Percentiles rank a stretch among this genome's conserved stretches.
phyloP scores from a whole-genome alignment of 176 grass and related monocot genomes.

The Aegilops tauschii region DNA sequence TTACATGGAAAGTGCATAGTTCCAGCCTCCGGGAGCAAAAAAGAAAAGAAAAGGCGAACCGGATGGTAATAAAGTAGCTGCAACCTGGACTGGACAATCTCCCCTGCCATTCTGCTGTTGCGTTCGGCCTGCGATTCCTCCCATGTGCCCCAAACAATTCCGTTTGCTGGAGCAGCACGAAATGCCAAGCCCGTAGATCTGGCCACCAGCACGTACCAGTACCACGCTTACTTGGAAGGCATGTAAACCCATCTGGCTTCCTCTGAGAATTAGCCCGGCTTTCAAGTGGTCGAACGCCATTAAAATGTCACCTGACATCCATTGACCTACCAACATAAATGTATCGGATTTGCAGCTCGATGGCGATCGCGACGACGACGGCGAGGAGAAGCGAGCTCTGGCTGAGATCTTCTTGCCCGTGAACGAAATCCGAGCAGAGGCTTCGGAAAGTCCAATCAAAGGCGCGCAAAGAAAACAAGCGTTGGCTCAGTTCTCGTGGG shows the following conservation, averaged over 20 bases:
- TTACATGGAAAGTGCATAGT: too few relatives aligned
- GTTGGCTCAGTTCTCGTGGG: slow-evolving; percentile 28
- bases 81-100: slow-evolving; percentile 22
- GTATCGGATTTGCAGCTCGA: neutral
- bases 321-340: slow-evolving; percentile 11
- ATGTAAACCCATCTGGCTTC: too few relatives aligned
- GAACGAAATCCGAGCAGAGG: neutral
- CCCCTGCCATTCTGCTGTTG: slow-evolving; percentile 30
- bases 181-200: slow-evolving; percentile 36
- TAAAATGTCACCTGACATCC: neutral
- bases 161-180: slow-evolving; percentile 28
- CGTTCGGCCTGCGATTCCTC: slow-evolving; percentile 27
- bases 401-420: neutral
- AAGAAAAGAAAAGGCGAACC: too few relatives aligned
- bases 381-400: neutral
- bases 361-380: neutral
- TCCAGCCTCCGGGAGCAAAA: too few relatives aligned
- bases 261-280: too few relatives aligned
- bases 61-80: neutral
- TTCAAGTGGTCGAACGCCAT: neutral
- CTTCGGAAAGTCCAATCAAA: slow-evolving; percentile 27
- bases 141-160: slow-evolving; percentile 45
- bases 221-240: too few relatives aligned
- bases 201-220: neutral
- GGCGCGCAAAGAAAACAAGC: slow-evolving; percentile 6